These are phyloP conservation scores for Gentiana macrophylla DNA, from an alignment of 257 asterid genomes.

Conservation along the genomic window DNA sequence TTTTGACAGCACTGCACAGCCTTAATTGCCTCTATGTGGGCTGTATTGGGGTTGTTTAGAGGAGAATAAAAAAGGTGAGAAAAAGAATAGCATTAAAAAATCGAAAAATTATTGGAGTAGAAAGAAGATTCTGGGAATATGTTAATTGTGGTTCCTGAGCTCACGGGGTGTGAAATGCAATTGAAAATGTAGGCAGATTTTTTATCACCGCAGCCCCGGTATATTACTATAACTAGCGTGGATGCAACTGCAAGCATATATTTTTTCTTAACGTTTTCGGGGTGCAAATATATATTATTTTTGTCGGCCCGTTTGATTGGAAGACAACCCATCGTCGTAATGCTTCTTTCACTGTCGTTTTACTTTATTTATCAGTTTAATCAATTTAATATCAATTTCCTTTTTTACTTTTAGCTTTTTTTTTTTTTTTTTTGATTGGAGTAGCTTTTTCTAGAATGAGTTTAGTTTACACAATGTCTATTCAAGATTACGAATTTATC, in stretches of 20 bases:
- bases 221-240: conserved; percentile 9
- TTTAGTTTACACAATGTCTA: background rate
- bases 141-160: conserved; percentile 3
- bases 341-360: background rate
- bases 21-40: conserved; percentile 4
- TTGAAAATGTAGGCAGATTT: background rate
- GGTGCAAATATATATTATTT: conserved; percentile 10
- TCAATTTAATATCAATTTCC: background rate
- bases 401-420: background rate
- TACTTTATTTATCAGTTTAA: background rate
- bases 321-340: background rate
- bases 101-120: conserved; percentile 3
- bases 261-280: conserved; percentile 7
- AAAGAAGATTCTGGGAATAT: conserved; percentile 48
- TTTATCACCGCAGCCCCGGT: background rate
- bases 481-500: too few relatives aligned
- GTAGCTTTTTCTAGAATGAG: background rate
- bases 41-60: conserved; percentile 3
- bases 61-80: too few relatives aligned
- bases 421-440: background rate
- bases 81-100: background rate
- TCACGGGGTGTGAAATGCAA: background rate
- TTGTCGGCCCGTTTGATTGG: conserved; percentile 14
- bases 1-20: background rate
- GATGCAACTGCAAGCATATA: conserved; percentile 7